These are phyloP conservation scores for Polyporus tsugae DNA, from an alignment of 1,284 basidiomycete genomes.

Conservation along the genomic window DNA sequence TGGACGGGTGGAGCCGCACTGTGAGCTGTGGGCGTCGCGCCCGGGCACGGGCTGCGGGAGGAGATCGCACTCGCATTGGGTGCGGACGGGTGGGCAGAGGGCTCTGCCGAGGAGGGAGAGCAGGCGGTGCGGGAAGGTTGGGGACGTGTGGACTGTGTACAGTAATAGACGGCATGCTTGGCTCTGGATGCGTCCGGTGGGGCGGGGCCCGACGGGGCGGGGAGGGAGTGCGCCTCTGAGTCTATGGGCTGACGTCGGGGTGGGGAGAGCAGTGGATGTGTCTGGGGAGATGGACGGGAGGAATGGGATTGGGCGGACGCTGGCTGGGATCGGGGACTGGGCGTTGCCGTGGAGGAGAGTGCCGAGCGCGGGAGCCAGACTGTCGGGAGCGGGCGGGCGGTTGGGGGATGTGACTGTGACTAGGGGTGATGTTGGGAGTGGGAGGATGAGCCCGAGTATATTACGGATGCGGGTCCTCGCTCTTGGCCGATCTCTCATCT, in stretches of 20 bases:
- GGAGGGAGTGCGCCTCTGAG: background rate
- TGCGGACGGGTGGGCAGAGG: conserved; percentile 6
- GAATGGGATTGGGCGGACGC: background rate
- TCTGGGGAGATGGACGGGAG: conserved; percentile 5
- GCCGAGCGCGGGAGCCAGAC: conserved; percentile 9
- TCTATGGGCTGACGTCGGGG: background rate
- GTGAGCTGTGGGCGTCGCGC: background rate
- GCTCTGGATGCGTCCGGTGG: background rate
- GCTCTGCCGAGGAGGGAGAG: background rate
- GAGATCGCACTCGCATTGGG: conserved; percentile 4
- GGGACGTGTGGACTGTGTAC: conserved; percentile 1
- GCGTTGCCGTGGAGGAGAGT: conserved; percentile 13
- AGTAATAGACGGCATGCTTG: background rate
- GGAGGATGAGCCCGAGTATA: conserved; percentile 23
- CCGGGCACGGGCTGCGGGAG: background rate
- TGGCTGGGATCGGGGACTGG: conserved; percentile 15
- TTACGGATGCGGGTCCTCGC: conserved; percentile 26
- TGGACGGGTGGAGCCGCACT: conserved; percentile 3
- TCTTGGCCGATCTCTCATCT: conserved; percentile 31
- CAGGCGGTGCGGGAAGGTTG: conserved; percentile 9
- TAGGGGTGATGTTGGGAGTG: conserved; percentile 19
- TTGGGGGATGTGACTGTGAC: background rate
- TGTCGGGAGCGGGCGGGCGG: conserved; percentile 15
- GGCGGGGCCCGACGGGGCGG: conserved; percentile 1
- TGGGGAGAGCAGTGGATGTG: background rate